Percentiles rank a stretch among this genome's conserved stretches.
Conservation (phyloP, 192 early-diverging fungal genomes). For the Obelidium mucronatum region DNA sequence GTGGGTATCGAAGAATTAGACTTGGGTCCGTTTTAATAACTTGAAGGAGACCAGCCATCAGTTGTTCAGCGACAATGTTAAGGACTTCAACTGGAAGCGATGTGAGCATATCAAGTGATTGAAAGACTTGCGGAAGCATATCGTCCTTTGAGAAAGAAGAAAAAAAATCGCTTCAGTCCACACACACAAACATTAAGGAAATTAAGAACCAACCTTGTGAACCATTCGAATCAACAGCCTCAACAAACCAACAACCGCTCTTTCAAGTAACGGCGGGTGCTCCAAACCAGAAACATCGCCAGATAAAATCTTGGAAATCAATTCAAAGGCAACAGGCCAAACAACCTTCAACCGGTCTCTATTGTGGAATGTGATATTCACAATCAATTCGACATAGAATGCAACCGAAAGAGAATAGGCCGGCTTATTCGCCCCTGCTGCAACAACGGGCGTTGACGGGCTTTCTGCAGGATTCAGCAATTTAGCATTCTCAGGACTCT, state of each 20-base stretch:
- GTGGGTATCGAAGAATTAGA: slow-evolving; percentile 37
- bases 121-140: slow-evolving; percentile 42
- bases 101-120: slow-evolving; percentile 57
- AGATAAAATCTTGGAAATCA: slow-evolving; percentile 77
- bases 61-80: slow-evolving; percentile 74
- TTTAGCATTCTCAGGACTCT: not conserved
- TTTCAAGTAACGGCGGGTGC: slow-evolving; percentile 70
- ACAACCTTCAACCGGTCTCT: slow-evolving; percentile 69
- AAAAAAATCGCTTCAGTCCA: slow-evolving; percentile 6
- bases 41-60: slow-evolving; percentile 77
- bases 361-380: slow-evolving; percentile 79
- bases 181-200: too few species aligned
- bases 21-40: slow-evolving; percentile 66
- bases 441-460: not conserved
- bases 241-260: slow-evolving; percentile 78
- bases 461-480: not conserved
- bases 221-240: slow-evolving; percentile 74
- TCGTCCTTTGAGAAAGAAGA: slow-evolving; percentile 38
- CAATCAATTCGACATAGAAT: slow-evolving; percentile 79
- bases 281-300: slow-evolving; percentile 65
- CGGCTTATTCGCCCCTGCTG: not conserved
- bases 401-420: slow-evolving; percentile 64
- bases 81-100: slow-evolving; percentile 66
- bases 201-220: slow-evolving; percentile 58
- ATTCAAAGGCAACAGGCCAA: slow-evolving; percentile 71